Conservation (phyloP, 2,329 filamentous ascomycete genomes). For the Sporothrix inflata region DNA sequence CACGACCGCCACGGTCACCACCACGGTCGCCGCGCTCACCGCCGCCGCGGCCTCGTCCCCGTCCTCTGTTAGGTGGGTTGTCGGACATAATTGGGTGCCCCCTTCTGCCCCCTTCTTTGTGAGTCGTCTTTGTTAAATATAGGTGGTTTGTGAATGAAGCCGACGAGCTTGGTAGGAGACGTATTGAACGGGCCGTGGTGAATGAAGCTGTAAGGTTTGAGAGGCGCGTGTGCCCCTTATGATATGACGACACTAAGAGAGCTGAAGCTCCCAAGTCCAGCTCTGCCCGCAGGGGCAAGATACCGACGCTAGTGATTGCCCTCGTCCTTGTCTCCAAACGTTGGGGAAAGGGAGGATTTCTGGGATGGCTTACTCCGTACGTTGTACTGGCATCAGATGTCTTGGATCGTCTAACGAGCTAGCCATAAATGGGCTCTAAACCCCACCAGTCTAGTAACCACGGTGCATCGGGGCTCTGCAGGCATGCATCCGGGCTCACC, state of each 20-base stretch:
- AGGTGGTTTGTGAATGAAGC: background rate
- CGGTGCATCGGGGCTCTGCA: background rate
- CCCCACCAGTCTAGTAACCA: background rate
- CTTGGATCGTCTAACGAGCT: background rate
- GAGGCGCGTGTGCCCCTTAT: background rate
- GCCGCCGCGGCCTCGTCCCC: conserved; percentile 26
- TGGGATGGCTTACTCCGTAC: too few relatives aligned
- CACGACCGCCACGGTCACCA: conserved; percentile 19
- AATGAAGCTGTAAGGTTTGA: background rate
- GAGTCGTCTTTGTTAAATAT: background rate
- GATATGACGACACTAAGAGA: background rate
- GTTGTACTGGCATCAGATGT: background rate
- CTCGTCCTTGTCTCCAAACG: background rate
- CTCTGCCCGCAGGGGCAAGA: background rate
- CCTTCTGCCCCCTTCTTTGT: background rate
- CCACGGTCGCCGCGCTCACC: conserved; percentile 22
- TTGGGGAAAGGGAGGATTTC: background rate
- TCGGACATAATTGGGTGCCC: conserved; percentile 21
- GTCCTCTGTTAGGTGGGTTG: conserved; percentile 18
- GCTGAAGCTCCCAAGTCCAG: background rate
- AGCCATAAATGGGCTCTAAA: background rate
- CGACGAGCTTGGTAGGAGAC: background rate
- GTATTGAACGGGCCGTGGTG: background rate
- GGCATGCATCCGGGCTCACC: background rate
- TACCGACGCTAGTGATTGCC: conserved; percentile 4